Conservation (phyloP, 2,329 filamentous ascomycete genomes). For the Capronia coronata region DNA sequence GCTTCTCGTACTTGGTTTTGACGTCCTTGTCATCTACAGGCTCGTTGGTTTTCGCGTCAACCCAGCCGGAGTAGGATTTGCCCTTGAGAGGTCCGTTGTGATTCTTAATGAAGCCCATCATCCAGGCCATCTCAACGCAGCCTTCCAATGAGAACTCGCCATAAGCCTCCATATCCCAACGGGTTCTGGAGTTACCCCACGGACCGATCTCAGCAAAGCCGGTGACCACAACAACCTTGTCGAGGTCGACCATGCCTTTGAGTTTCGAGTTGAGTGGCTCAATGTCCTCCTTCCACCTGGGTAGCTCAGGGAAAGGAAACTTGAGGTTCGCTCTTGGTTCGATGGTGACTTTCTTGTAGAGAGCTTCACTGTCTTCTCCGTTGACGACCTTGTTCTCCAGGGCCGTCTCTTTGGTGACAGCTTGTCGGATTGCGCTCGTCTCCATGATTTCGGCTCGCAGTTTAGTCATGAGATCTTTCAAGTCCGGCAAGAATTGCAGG, state of each 20-base stretch:
- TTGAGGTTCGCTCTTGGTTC: constrained; percentile 97
- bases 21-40: constrained; percentile 97
- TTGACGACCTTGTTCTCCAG: constrained; percentile 98
- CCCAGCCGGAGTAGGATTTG: constrained; percentile 90
- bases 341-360: constrained; percentile 91
- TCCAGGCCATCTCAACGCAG: constrained; percentile 99
- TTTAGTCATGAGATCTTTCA: constrained; percentile 89
- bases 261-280: constrained; percentile 81
- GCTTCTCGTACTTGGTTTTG: constrained; percentile 95
- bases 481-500: constrained; percentile 91
- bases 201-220: constrained; percentile 96
- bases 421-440: constrained; percentile 85
- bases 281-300: constrained; percentile 86
- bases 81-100: constrained; percentile 95
- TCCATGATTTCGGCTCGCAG: constrained; percentile 92
- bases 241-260: constrained; percentile 96
- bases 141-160: constrained; percentile 96
- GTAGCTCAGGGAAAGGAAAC: constrained; percentile 85
- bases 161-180: constrained; percentile 98
- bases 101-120: constrained; percentile 99
- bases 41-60: constrained; percentile 87
- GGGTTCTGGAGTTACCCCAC: constrained; percentile 96
- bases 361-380: constrained; percentile 79
- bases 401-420: constrained; percentile 89
- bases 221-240: constrained; percentile 95